Evolutionary conservation across 1,284 basidiomycete species (phyloP).

Genomic region (Boletus mariae): DNA sequence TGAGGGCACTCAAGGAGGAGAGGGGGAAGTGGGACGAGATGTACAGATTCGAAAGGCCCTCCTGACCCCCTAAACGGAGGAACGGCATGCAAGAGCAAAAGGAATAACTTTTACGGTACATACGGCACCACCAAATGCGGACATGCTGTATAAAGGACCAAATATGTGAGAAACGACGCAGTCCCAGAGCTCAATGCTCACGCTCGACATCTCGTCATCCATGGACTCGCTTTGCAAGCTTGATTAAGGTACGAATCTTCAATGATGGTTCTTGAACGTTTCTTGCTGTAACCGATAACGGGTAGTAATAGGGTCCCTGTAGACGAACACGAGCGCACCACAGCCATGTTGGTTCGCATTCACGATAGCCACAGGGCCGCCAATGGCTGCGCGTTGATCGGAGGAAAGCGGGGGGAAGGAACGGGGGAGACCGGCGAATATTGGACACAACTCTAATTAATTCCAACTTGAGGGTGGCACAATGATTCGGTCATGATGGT

Average conservation of each 20-base stretch:
- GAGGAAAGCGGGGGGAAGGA: not conserved
- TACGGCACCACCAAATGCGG: not conserved
- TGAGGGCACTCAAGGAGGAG: not conserved
- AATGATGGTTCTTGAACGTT: not conserved
- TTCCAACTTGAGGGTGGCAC: not conserved
- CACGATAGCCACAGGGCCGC: not conserved
- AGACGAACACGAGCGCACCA: not conserved
- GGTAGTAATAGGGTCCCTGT: not conserved
- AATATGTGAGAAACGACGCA: not conserved
- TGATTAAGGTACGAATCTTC: not conserved
- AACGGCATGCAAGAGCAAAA: not conserved
- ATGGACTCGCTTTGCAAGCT: not conserved
- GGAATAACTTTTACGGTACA: not conserved
- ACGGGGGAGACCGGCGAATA: not conserved
- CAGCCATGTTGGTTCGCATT: not conserved
- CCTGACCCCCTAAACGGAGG: not conserved
- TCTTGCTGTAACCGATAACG: not conserved
- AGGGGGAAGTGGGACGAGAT: not conserved
- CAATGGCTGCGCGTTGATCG: not conserved
- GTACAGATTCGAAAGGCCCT: not conserved
- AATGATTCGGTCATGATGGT: not conserved
- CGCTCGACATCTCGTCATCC: not conserved
- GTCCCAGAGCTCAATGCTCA: not conserved
- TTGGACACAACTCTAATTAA: not conserved
- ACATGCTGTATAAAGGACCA: not conserved